Evolutionary conservation across 202 grass and related monocot species (phyloP), one percentile per base, ranked within the genome.

Genomic region (Panicum hallii): DNA sequence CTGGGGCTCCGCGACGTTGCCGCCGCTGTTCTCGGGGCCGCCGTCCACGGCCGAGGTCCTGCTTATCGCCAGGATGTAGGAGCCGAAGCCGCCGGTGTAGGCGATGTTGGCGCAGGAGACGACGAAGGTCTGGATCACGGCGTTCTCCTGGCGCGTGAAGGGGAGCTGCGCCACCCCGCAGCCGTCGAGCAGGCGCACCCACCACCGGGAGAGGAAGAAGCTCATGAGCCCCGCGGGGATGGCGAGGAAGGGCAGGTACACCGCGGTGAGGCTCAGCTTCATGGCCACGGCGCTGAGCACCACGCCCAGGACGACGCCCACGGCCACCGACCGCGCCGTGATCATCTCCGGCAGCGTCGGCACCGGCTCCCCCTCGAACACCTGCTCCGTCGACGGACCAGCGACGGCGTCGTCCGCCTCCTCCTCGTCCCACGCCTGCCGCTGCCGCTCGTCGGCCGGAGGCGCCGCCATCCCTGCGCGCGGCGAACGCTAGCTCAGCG

Each of bases 121-220:
- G 64, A 44, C 72, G 72, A 54, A 91, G 64, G 94, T 97, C 86
- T 92, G 90, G 85, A 97, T 91, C 64, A 97, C 84, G 55, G 94
- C 90, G 80, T 97, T 97, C 90, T 97, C 94, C 86, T 97, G 92
- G 11, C 94, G 74, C 0, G 94, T 97, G 87, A 97, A 94, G n/a
- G 92, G 92, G 50, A 86, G 44, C 55, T 86, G 67, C 56, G 76
- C 40, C 67, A 16, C 15, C 47, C 65, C 84, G 84, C 58, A 65
- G 57, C 77, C 16, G 58, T 56, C 1, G 23, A 80, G 19, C 16
- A 86, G 68, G 57, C 68, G 84, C 34, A 55, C 54, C 84, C 84
- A 86, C 16, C 20, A 1, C 22, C 77, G 84, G 23, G 84, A 70
- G 58, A 80, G 58, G 84, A 74, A 87, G 77, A 80, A 66, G 61